phyloP scores from a whole-genome alignment of 805 yeast genomes.

The Jamesozyma hellenica region DNA sequence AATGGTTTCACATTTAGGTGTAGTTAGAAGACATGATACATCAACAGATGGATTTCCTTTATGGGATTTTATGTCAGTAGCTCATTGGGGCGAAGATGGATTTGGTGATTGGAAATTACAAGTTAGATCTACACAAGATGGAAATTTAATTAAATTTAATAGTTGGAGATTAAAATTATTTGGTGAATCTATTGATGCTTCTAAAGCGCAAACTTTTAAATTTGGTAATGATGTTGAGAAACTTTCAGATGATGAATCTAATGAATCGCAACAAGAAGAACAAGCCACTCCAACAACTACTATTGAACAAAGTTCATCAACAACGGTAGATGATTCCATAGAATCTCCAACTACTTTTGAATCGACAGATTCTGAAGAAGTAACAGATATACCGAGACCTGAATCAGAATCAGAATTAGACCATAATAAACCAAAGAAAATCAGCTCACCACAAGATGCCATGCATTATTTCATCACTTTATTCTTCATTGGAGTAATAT shows the following conservation, averaged over 20 bases:
- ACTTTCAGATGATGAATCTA: slow-evolving; percentile 9
- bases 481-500: slow-evolving; percentile 47
- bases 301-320: background rate
- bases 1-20: slow-evolving; percentile 61
- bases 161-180: slow-evolving; percentile 73
- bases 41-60: slow-evolving; percentile 50
- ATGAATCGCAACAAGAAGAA: background rate
- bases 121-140: slow-evolving; percentile 40
- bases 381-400: background rate
- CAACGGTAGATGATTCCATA: background rate
- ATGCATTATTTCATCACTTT: slow-evolving; percentile 54
- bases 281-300: background rate
- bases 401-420: slow-evolving; percentile 10
- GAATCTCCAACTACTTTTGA: slow-evolving; percentile 1
- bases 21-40: slow-evolving; percentile 49
- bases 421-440: slow-evolving; percentile 24
- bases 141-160: slow-evolving; percentile 35
- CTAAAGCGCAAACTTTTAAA: slow-evolving; percentile 49
- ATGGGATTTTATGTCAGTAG: slow-evolving; percentile 97
- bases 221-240: slow-evolving; percentile 30
- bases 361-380: background rate
- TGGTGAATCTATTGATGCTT: slow-evolving; percentile 66
- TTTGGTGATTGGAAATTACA: slow-evolving; percentile 73
- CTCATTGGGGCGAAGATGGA: slow-evolving; percentile 96
- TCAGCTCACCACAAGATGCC: slow-evolving; percentile 36